Conservation (phyloP, 2,329 filamentous ascomycete genomes). For the Colletotrichum falcatum region DNA sequence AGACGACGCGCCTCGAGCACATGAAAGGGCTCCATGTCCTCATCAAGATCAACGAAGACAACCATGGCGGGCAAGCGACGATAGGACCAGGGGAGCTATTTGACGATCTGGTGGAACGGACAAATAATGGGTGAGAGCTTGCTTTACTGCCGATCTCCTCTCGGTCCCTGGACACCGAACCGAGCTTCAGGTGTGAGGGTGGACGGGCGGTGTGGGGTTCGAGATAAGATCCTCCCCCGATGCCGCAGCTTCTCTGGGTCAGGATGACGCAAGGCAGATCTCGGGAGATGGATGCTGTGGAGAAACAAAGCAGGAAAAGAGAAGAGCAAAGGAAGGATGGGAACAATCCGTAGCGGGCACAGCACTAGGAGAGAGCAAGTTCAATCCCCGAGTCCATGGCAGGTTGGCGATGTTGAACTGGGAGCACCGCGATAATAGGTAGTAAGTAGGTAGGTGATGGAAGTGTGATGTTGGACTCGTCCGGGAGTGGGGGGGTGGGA, state of each 20-base stretch:
- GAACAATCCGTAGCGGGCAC: not conserved
- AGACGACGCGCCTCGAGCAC: slow-evolving; percentile 31
- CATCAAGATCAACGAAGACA: slow-evolving; percentile 45
- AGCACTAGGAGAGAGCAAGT: not conserved
- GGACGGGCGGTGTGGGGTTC: slow-evolving; percentile 31
- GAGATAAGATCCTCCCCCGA: slow-evolving; percentile 37
- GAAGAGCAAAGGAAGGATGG: not conserved
- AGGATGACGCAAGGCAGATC: slow-evolving; percentile 36
- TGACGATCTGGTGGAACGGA: slow-evolving; percentile 21
- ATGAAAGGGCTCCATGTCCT: slow-evolving; percentile 40
- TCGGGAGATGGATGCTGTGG: slow-evolving; percentile 29
- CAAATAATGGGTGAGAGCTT: slow-evolving; percentile 28
- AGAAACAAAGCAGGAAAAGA: slow-evolving; percentile 2
- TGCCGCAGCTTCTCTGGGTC: slow-evolving; percentile 36
- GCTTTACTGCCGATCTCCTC: slow-evolving; percentile 29
- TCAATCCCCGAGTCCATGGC: slow-evolving; percentile 22
- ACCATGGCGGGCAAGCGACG: slow-evolving; percentile 34
- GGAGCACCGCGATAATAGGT: not conserved
- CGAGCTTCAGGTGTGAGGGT: slow-evolving; percentile 30
- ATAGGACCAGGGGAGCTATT: slow-evolving; percentile 13
- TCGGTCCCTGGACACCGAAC: slow-evolving; percentile 36
- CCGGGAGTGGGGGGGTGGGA: not conserved
- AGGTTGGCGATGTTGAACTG: slow-evolving; percentile 17
- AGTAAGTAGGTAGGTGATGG: slow-evolving; percentile 18
- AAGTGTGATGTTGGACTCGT: slow-evolving; percentile 19